Conservation (phyloP, 768 basidiomycete genomes). For the Tricholoma saponaceum region DNA sequence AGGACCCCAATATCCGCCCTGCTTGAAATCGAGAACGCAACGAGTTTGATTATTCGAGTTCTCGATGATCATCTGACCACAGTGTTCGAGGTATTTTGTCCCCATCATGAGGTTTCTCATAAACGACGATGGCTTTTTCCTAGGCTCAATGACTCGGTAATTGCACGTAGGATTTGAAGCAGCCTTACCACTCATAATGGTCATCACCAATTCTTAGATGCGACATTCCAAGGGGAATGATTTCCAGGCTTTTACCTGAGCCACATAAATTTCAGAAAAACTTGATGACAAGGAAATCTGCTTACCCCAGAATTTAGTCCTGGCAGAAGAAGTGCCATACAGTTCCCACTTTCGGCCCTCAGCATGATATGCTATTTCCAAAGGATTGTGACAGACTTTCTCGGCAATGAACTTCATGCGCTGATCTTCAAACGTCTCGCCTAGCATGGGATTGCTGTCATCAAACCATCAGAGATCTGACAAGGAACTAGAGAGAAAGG, state of each 20-base stretch:
- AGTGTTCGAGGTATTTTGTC: slow-evolving; percentile 86
- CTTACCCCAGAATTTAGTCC: slow-evolving; percentile 89
- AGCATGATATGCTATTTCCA: slow-evolving; percentile 83
- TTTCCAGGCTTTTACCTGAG: slow-evolving; percentile 83
- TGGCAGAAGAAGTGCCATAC: slow-evolving; percentile 72
- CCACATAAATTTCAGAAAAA: slow-evolving; percentile 13
- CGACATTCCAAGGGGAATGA: slow-evolving; percentile 74
- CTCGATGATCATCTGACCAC: slow-evolving; percentile 72
- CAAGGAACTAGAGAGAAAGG: not conserved
- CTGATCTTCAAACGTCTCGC: slow-evolving; percentile 81
- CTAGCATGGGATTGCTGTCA: slow-evolving; percentile 81
- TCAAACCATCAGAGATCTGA: slow-evolving; percentile 7
- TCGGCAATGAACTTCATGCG: slow-evolving; percentile 83
- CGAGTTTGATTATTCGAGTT: slow-evolving; percentile 51
- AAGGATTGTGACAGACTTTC: slow-evolving; percentile 83
- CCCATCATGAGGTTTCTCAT: slow-evolving; percentile 89
- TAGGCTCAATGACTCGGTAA: slow-evolving; percentile 19
- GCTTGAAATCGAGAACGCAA: slow-evolving; percentile 82
- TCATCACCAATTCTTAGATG: slow-evolving; percentile 65
- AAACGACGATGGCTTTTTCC: slow-evolving; percentile 87
- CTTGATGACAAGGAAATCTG: slow-evolving; percentile 13
- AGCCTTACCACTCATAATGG: slow-evolving; percentile 63
- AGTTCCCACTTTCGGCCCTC: slow-evolving; percentile 77
- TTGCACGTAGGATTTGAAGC: not conserved
- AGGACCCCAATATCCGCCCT: slow-evolving; percentile 79